Percentiles rank a stretch among this genome's conserved stretches.
Evolutionary conservation across 139 green algal species (phyloP).

Genomic region (Gonium pectorale): DNA sequence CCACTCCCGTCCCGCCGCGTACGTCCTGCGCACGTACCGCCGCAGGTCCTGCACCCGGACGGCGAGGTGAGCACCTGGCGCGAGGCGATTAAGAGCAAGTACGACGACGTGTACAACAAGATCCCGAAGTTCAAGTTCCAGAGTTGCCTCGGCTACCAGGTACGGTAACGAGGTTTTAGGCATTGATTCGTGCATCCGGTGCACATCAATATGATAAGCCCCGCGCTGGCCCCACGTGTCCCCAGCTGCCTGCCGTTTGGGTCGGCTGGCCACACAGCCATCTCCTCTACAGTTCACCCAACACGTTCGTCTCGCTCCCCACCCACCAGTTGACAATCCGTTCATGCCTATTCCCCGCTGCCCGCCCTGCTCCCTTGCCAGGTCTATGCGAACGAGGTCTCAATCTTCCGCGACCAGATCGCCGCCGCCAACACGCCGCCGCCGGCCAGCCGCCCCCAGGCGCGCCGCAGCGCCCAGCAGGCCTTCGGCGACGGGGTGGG

Average conservation of each 20-base stretch:
- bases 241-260: too few relatives aligned
- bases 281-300: too few relatives aligned
- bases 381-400: background rate
- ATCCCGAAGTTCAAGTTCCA: constrained; percentile 16
- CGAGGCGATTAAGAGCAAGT: constrained; percentile 12
- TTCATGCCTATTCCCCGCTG: background rate
- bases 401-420: background rate
- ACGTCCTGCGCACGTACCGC: too few relatives aligned
- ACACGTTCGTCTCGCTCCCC: background rate
- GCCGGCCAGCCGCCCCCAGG: background rate
- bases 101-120: constrained; percentile 16
- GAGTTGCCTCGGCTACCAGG: constrained; percentile 16
- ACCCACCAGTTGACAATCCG: background rate
- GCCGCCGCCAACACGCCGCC: background rate
- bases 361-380: background rate
- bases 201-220: background rate
- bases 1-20: background rate
- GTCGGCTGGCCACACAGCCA: too few relatives aligned
- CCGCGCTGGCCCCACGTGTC: background rate
- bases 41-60: constrained; percentile 26
- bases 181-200: background rate
- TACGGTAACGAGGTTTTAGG: background rate
- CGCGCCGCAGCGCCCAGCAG: background rate
- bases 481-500: constrained; percentile 5
- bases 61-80: background rate